Percentiles rank a stretch among this genome's conserved stretches.
Conservation (phyloP, 2,329 filamentous ascomycete genomes). For the Colletotrichum neosansevieriae region DNA sequence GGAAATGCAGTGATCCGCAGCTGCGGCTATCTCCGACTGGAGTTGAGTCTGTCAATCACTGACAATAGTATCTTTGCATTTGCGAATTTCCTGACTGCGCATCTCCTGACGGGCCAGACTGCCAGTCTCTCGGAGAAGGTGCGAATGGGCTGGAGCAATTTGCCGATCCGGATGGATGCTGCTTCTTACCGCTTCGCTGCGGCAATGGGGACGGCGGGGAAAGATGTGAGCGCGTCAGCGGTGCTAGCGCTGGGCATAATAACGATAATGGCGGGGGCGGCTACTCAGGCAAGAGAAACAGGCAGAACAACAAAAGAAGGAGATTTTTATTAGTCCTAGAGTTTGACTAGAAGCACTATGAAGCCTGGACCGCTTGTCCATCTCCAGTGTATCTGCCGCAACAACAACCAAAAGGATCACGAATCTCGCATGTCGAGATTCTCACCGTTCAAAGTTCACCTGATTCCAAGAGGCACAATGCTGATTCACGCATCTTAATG, state of each 20-base stretch:
- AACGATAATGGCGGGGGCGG: neutral
- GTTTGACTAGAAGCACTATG: too few species aligned
- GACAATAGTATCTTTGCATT: neutral
- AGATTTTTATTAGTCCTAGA: too few species aligned
- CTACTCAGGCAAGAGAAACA: neutral
- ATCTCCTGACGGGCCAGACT: constrained; percentile 15
- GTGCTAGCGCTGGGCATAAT: neutral
- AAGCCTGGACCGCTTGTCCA: too few species aligned
- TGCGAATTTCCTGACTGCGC: constrained; percentile 28
- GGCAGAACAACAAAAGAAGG: neutral
- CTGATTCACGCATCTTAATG: too few species aligned
- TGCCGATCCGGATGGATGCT: constrained; percentile 17
- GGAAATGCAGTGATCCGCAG: too few species aligned
- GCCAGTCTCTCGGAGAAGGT: constrained; percentile 18
- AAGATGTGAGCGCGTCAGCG: constrained; percentile 24
- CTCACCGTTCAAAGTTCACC: too few species aligned
- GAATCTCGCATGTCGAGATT: too few species aligned
- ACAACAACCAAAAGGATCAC: too few species aligned
- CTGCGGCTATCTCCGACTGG: neutral
- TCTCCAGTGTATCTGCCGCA: too few species aligned
- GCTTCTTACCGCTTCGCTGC: constrained; percentile 14
- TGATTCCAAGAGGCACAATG: too few species aligned
- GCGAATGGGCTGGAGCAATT: constrained; percentile 28
- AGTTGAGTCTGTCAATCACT: neutral
- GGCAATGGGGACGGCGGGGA: constrained; percentile 24